Percentiles rank a stretch among this genome's conserved stretches.
phyloP scores from a whole-genome alignment of 2,329 filamentous ascomycete genomes.

The Amesomyces nigricolor region DNA sequence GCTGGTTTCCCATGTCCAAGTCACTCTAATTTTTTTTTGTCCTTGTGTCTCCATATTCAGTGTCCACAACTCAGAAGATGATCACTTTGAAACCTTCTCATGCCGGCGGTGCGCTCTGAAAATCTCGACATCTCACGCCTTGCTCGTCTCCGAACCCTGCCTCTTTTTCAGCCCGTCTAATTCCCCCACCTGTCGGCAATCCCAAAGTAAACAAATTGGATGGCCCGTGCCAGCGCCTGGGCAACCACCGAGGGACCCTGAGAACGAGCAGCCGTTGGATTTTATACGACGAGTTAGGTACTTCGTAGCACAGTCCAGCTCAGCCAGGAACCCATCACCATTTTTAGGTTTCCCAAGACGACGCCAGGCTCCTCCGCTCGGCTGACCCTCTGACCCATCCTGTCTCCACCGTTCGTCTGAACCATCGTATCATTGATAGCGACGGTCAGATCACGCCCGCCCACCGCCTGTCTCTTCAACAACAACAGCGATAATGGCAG shows the following conservation, averaged over 20 bases:
- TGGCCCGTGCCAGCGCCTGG: slow-evolving; percentile 27
- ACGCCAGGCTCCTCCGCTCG: not conserved
- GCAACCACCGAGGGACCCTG: slow-evolving; percentile 18
- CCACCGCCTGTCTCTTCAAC: not conserved
- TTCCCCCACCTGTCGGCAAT: slow-evolving; percentile 1
- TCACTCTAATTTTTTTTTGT: no score
- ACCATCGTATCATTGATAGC: not conserved
- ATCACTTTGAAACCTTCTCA: no score
- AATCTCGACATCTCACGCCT: not conserved
- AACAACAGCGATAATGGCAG: slow-evolving; percentile 40
- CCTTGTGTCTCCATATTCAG: no score
- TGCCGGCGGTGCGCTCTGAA: not conserved
- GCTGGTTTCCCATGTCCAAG: no score
- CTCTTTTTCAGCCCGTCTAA: not conserved
- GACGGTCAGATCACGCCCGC: not conserved
- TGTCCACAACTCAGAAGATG: no score
- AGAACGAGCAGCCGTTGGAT: not conserved
- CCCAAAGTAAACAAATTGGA: slow-evolving; percentile 25
- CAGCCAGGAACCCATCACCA: slow-evolving; percentile 13
- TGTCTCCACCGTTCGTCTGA: slow-evolving; percentile 10
- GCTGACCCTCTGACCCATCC: not conserved
- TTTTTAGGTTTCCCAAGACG: not conserved
- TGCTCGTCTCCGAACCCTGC: slow-evolving; percentile 2
- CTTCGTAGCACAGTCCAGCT: not conserved
- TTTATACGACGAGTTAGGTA: not conserved